Percentiles rank a stretch among this genome's conserved stretches.
phyloP scores from a whole-genome alignment of 306 rosid genomes.

The Pyrus pyrifolia region DNA sequence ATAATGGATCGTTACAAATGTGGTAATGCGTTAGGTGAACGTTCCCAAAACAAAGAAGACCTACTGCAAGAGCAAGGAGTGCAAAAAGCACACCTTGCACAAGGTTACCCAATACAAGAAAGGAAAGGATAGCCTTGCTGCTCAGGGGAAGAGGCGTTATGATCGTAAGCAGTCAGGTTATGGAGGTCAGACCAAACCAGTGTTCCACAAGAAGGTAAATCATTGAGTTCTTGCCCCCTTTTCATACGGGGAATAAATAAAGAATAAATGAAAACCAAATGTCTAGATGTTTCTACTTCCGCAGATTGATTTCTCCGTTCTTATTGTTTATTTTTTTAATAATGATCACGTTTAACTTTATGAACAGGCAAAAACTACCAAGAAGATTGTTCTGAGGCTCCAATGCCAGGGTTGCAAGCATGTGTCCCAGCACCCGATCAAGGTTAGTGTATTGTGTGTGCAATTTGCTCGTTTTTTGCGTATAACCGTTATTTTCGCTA shows the following conservation, averaged over 20 bases:
- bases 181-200: slow-evolving; percentile 45
- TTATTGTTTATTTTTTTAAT: background rate
- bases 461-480: background rate
- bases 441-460: slow-evolving; percentile 14
- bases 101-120: slow-evolving; percentile 41
- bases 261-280: background rate
- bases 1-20: background rate
- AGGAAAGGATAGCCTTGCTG: slow-evolving; percentile 42
- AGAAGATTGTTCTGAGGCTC: slow-evolving; percentile 48
- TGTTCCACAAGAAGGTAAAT: slow-evolving; percentile 38
- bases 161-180: slow-evolving; percentile 44
- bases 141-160: slow-evolving; percentile 40
- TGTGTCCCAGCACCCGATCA: slow-evolving; percentile 43
- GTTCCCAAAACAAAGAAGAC: slow-evolving; percentile 46
- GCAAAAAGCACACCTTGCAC: slow-evolving; percentile 42
- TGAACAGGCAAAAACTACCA: slow-evolving; percentile 37
- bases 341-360: background rate
- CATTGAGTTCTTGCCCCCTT: background rate
- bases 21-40: slow-evolving; percentile 24
- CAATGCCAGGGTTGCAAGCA: slow-evolving; percentile 48
- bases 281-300: background rate
- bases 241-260: background rate
- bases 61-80: slow-evolving; percentile 41
- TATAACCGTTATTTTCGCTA: background rate
- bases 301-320: background rate